Evolutionary conservation across 2,329 filamentous ascomycete genomes (phyloP), one percentile per base, ranked within the genome.

Genomic region (Sarocladium strictum): DNA sequence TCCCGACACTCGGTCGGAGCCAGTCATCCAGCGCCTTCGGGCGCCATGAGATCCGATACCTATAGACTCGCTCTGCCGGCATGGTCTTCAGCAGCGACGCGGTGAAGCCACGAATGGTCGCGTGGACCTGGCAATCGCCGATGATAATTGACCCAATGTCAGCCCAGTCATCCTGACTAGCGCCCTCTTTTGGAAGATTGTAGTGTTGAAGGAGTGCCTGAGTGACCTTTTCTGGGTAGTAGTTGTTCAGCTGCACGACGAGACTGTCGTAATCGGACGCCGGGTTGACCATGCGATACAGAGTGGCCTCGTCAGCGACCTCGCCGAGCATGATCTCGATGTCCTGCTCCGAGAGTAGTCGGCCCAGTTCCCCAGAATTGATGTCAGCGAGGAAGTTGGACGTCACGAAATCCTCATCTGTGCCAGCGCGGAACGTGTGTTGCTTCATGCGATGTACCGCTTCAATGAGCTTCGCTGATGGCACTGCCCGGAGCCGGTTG

Each of bases 351-450:
- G 32, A 19, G 11, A 53, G 32, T 12, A 53, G 32, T 2, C n/a
- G 14, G 6, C 32, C 37, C n/a, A 38, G 38, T 12, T 37, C n/a
- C 2, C 50, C 50, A 37, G 50, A 53, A 15, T 23, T 14, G 19
- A 53, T 37, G 14, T 37, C 23, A 7, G 50, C 32, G 9, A 53
- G 32, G 27, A 53, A 53, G 17, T 6, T 38, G n/a, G 50, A 7
- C 3, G 15, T n/a, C 9, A 53, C 24, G 17, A 53, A 53, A 17
- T 53, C 50, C 3, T 38, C 24, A 32, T 53, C 50, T 15, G 50
- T 53, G 26, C 50, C 37, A 27, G 50, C 50, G 24, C 50, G 29
- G 50, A 53, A 53, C 14, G 50, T 53, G 17, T 53, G 50, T 7
- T 26, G 32, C 29, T 53, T 38, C 32, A 53, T 37, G 9, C 37